A percentile compares a stretch with the other conserved stretches of the same genome.
Evolutionary conservation across 1,139 yeast genomes (phyloP).

Genomic region (Geotrichum fermentans): DNA sequence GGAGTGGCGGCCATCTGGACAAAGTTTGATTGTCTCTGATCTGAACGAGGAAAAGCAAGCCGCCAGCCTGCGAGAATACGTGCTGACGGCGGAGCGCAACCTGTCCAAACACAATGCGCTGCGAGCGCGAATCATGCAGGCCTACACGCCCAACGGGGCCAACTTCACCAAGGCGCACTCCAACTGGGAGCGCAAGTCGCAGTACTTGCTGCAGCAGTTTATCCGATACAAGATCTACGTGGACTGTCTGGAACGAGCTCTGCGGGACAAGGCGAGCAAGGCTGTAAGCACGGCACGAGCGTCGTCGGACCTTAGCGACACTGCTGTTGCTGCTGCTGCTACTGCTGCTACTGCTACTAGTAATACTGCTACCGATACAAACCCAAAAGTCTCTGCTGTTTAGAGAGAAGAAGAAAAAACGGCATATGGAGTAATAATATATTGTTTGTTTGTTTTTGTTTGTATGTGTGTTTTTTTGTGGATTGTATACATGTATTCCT

Average conservation of each 20-base stretch:
- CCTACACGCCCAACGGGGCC: slow-evolving; percentile 29
- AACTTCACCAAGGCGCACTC: slow-evolving; percentile 32
- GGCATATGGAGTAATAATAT: no score
- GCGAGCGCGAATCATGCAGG: slow-evolving; percentile 25
- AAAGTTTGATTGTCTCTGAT: slow-evolving; percentile 33
- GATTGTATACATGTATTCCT: not conserved
- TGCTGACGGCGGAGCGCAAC: slow-evolving; percentile 31
- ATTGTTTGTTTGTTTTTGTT: no score
- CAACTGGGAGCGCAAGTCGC: slow-evolving; percentile 37
- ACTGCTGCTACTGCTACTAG: slow-evolving; percentile 1
- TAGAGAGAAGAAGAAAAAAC: no score
- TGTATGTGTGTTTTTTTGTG: not conserved
- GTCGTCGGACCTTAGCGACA: not conserved
- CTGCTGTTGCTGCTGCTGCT: slow-evolving; percentile 1
- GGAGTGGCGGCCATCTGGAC: slow-evolving; percentile 36
- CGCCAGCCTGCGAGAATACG: slow-evolving; percentile 28
- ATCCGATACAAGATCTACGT: slow-evolving; percentile 32
- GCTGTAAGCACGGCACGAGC: not conserved
- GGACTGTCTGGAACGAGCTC: slow-evolving; percentile 29
- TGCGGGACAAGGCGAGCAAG: slow-evolving; percentile 20
- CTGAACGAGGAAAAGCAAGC: slow-evolving; percentile 33
- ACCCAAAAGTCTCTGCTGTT: no score
- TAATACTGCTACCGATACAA: no score
- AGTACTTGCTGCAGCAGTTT: slow-evolving; percentile 33
- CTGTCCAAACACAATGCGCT: slow-evolving; percentile 32